Conservation (phyloP, 1,284 basidiomycete genomes). For the Rhodotorula sp. region DNA sequence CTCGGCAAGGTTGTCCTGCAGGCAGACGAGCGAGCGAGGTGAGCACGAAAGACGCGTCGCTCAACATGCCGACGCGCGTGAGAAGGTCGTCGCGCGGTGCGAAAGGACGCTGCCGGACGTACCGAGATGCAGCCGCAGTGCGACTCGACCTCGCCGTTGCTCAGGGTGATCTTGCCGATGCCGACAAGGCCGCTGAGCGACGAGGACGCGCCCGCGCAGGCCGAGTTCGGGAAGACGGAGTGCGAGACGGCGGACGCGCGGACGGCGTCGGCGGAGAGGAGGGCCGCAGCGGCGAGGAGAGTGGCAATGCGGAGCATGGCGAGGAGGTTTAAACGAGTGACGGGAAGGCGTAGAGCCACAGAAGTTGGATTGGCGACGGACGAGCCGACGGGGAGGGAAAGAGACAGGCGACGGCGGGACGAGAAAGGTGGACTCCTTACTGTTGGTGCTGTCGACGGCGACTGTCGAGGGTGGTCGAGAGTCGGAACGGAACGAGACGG, state of each 20-base stretch:
- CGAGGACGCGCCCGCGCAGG: constrained; percentile 31
- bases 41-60: constrained; percentile 10
- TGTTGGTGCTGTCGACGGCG: not conserved
- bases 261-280: constrained; percentile 27
- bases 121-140: constrained; percentile 41
- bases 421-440: not conserved
- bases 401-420: not conserved
- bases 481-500: not conserved
- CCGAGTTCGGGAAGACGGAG: constrained; percentile 41
- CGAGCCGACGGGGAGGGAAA: not conserved
- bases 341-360: constrained; percentile 28
- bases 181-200: constrained; percentile 35
- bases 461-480: not conserved
- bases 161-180: constrained; percentile 30
- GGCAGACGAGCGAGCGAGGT: not conserved
- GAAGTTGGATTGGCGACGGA: constrained; percentile 23
- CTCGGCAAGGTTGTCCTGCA: constrained; percentile 36
- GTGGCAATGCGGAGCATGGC: constrained; percentile 32
- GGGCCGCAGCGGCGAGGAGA: constrained; percentile 26
- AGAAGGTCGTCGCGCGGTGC: not conserved
- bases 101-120: not conserved
- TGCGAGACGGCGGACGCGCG: constrained; percentile 35
- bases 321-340: constrained; percentile 24
- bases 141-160: constrained; percentile 35
- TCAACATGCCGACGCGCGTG: constrained; percentile 6